Percentiles rank a stretch among this genome's conserved stretches.
These are phyloP conservation scores for Penicillium bovifimosum DNA, from an alignment of 495 filamentous ascomycete species.

Conservation along the genomic window DNA sequence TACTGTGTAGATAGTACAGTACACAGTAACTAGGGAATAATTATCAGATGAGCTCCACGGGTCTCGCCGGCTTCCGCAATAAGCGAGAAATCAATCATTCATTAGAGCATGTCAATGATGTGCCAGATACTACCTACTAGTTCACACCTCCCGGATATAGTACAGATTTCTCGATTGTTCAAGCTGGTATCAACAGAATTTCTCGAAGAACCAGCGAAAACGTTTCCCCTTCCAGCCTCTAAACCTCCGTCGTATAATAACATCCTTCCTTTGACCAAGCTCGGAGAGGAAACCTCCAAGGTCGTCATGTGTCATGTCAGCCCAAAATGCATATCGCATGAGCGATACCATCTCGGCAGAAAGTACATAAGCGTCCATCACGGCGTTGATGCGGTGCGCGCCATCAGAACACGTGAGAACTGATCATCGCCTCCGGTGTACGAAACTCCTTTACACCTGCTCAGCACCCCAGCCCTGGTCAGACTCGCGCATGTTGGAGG, in stretches of 20 bases:
- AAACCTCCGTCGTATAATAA: not conserved
- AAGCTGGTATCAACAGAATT: not conserved
- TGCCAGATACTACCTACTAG: not conserved
- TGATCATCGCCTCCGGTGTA: not conserved
- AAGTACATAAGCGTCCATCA: not conserved
- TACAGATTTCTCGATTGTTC: conserved; percentile 9
- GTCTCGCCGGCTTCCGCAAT: not conserved
- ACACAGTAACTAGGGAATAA: no score
- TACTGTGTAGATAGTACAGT: not conserved
- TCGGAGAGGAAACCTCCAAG: not conserved
- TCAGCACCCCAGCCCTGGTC: conserved; percentile 90
- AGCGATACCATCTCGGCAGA: not conserved
- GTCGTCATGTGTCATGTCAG: not conserved
- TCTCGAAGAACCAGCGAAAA: not conserved
- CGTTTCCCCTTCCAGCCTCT: not conserved
- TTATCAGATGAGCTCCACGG: conserved; percentile 8
- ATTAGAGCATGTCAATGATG: conserved; percentile 8
- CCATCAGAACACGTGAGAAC: not conserved
- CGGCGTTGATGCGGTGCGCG: not conserved
- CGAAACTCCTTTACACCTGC: conserved; percentile 56
- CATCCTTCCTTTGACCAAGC: not conserved
- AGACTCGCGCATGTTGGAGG: conserved; percentile 92
- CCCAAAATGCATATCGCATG: not conserved
- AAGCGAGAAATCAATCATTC: not conserved
- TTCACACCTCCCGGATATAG: conserved; percentile 10